phyloP scores from a whole-genome alignment of 805 yeast species.

The Yarrowia sp. region DNA sequence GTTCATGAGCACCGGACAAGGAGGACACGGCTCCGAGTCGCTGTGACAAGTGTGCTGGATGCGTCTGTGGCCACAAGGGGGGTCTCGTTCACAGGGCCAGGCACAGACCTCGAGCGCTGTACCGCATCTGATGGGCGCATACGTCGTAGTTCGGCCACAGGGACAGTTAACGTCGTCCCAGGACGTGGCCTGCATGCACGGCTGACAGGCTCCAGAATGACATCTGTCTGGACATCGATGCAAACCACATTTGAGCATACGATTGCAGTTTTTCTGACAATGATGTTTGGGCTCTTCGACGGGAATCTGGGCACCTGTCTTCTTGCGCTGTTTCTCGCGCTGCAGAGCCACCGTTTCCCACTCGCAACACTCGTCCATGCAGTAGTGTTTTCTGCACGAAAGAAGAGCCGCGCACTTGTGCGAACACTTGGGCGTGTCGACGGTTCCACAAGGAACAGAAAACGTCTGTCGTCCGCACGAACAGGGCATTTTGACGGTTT shows the following conservation, averaged over 20 bases:
- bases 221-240: constrained; percentile 70
- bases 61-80: constrained; percentile 66
- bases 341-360: constrained; percentile 58
- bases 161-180: constrained; percentile 69
- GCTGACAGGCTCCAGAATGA: constrained; percentile 75
- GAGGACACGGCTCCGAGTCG: constrained; percentile 64
- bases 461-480: constrained; percentile 53
- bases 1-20: constrained; percentile 61
- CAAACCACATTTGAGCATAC: constrained; percentile 58
- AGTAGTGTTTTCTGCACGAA: constrained; percentile 79
- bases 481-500: constrained; percentile 52
- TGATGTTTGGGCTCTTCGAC: constrained; percentile 70
- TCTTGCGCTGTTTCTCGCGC: constrained; percentile 50
- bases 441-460: constrained; percentile 60
- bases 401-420: constrained; percentile 70
- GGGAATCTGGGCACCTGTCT: constrained; percentile 47
- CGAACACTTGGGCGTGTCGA: constrained; percentile 56
- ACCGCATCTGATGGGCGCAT: constrained; percentile 86
- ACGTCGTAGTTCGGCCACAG: constrained; percentile 73
- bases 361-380: constrained; percentile 64
- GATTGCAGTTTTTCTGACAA: constrained; percentile 64
- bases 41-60: constrained; percentile 72
- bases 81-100: constrained; percentile 56
- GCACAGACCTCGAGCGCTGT: constrained; percentile 61
- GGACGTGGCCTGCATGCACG: constrained; percentile 75